Base-by-base conservation (phyloP, 2,329 filamentous ascomycete species). In the Dothiorella sarmentorum region DNA sequence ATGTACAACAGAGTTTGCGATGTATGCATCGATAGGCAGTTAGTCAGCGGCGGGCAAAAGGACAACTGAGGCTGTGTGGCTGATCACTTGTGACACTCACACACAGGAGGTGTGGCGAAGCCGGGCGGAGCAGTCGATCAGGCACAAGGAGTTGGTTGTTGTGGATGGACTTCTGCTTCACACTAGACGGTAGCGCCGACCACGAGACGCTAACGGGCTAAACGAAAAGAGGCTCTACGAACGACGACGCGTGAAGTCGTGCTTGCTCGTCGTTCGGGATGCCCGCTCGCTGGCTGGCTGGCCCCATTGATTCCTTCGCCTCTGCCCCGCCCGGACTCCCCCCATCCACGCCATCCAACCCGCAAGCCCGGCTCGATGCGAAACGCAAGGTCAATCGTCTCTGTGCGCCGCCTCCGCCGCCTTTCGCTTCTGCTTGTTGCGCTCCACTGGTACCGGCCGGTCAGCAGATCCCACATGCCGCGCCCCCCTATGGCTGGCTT, bases 141-240 rank as follows among this genome's bases (percentile, higher is more conserved):
- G 49, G 49, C 49, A 53, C 35, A 40, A 53, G 33, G 33, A 45
- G 43, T 45, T 26, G n/a, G n/a, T n/a, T n/a, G n/a, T 45, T 27
- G 49, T 33, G 33, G 9, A 22, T 20, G n/a, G n/a, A n/a, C n/a
- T n/a, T n/a, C n/a, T 15, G 22, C 17, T 40, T 35, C 29, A 47
- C 44, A 33, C 44, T 47, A 47, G 5, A 27, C 10, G 29, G 29
- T 31, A 31, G 29, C 29, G 7, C 20, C 18, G 27, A 31, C 29
- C 26, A 31, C 29, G 29, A 35, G 45, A 13, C 10, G 45, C 9
- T 15, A 31, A n/a, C 43, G 43, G 26, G 26, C 11, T n/a, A 15
- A 17, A 27, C 7, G 27, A 29, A 11, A 31, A 33, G 10, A 45
- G 7, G 44, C 44, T 27, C 44, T 49, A 51, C 18, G 44, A 52